Base-by-base conservation (phyloP, 169 alveolate genomes). In the Plasmodium vinckei region DNA sequence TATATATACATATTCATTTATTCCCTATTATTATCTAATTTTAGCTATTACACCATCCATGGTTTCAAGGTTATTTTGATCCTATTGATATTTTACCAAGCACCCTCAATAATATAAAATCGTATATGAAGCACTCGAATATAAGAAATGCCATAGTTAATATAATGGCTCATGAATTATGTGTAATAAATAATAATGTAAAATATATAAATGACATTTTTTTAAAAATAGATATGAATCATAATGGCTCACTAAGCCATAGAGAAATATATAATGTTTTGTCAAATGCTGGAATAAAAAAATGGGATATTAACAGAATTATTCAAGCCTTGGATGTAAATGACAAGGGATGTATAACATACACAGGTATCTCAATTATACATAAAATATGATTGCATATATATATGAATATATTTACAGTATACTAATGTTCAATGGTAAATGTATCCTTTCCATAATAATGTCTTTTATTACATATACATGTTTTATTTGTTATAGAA, bases 141-240 rank as follows among this genome's bases (percentile, higher is more conserved):
- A 82, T 82, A 57, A 82, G 90, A 61, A 82, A 82, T 27, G 69
- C 68, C 17, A 82, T 82, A 54, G 75, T 82, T 12, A 82, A 82
- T 47, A 69, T 82, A 68, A 82, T 82, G 90, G 90, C 90, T 10
- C 90, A 82, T 49, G 90, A 82, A 61, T 71, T 82, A 19, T 67
- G 90, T 60, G 72, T 82, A 15, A 82, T 82, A n/a, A 72, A 82
- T 49, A 82, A 51, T 27, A 61, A 82, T 39, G 23, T 82, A 6
- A 82, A 82, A 15, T 82, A 82, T 46, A 82, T 82, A 61, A 82
- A 82, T 56, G 70, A 82, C 25, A 69, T 82, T 21, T 82, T 82
- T 71, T 82, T 33, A 39, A 82, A 82, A 69, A 67, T 68, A 57
- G 90, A 82, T 60, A 57, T 73, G 6, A 82, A 82, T 27, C 90